Conservation (phyloP, 192 early-diverging fungal species). For the Kickxella alabastrina region DNA sequence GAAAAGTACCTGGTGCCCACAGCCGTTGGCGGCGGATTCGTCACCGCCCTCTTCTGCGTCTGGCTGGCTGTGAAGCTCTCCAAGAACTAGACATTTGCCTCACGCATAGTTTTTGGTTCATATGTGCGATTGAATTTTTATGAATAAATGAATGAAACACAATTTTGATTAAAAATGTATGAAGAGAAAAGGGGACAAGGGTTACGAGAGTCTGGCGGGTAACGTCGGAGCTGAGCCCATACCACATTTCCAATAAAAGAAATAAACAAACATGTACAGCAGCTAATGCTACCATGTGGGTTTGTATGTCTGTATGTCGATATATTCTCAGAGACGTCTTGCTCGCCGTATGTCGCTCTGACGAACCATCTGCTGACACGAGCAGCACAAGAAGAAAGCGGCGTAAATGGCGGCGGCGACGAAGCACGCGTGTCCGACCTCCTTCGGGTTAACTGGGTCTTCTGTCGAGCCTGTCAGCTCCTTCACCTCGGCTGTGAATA, state of each 20-base stretch:
- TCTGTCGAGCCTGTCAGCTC: slow-evolving; percentile 50
- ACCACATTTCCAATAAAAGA: too few relatives aligned
- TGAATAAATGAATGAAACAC: neutral
- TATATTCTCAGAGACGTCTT: slow-evolving; percentile 20
- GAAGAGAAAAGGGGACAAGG: too few relatives aligned
- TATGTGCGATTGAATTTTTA: neutral
- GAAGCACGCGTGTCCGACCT: slow-evolving; percentile 49
- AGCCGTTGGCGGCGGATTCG: slow-evolving; percentile 51
- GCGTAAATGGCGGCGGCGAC: slow-evolving; percentile 49
- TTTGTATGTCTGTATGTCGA: too few relatives aligned
- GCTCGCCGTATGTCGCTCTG: slow-evolving; percentile 39
- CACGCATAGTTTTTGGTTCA: neutral
- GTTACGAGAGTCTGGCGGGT: too few relatives aligned
- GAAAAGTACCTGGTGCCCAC: slow-evolving; percentile 49
- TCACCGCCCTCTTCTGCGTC: slow-evolving; percentile 49
- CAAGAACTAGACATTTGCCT: slow-evolving; percentile 51
- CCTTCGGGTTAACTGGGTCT: slow-evolving; percentile 51
- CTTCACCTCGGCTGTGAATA: slow-evolving; percentile 50
- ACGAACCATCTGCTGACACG: slow-evolving; percentile 48
- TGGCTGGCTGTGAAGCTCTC: slow-evolving; percentile 49
- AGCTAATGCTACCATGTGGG: too few relatives aligned
- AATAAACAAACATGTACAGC: too few relatives aligned
- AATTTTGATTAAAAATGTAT: too few relatives aligned
- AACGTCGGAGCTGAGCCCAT: too few relatives aligned
- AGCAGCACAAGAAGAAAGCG: slow-evolving; percentile 49